phyloP scores from a whole-genome alignment of 2,329 filamentous ascomycete species.

The Drechslera avenae region DNA sequence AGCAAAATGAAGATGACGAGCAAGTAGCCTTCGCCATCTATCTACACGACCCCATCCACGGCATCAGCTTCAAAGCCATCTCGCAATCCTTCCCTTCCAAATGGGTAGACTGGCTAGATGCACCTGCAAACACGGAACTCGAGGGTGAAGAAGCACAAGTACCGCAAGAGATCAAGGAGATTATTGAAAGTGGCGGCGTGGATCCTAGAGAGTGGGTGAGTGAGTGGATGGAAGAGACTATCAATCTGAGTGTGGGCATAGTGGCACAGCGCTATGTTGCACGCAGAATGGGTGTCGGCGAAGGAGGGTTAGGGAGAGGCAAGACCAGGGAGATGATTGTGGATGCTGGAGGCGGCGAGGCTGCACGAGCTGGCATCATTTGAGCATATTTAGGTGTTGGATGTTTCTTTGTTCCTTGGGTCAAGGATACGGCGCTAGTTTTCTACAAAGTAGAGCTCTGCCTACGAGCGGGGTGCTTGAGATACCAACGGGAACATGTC shows the following conservation, averaged over 20 bases:
- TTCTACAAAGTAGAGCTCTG: constrained; percentile 1
- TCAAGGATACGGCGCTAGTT: constrained; percentile 4
- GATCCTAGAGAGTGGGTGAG: constrained; percentile 97
- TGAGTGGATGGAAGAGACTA: constrained; percentile 92
- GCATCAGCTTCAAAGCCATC: constrained; percentile 81
- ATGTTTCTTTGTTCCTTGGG: constrained; percentile 6
- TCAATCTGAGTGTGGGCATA: constrained; percentile 78
- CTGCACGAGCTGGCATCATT: constrained; percentile 59
- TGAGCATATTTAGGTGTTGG: constrained; percentile 8
- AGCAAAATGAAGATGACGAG: constrained; percentile 65
- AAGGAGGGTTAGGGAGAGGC: constrained; percentile 69
- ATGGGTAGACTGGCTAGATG: constrained; percentile 92
- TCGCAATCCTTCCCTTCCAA: constrained; percentile 82
- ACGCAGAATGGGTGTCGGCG: constrained; percentile 91
- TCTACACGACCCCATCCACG: constrained; percentile 86
- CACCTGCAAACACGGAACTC: constrained; percentile 45
- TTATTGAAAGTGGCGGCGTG: constrained; percentile 74
- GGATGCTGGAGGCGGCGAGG: constrained; percentile 65
- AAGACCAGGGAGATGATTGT: constrained; percentile 61
- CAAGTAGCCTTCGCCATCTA: constrained; percentile 77
- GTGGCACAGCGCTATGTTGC: constrained; percentile 96
- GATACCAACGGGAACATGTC: constrained; percentile 1
- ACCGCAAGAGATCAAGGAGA: constrained; percentile 85
- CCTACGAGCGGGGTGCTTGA: constrained; percentile 4
- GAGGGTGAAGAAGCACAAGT: constrained; percentile 59